These are phyloP conservation scores for Claviceps pazoutovae DNA, from an alignment of 2,329 filamentous ascomycete species.

Conservation along the genomic window DNA sequence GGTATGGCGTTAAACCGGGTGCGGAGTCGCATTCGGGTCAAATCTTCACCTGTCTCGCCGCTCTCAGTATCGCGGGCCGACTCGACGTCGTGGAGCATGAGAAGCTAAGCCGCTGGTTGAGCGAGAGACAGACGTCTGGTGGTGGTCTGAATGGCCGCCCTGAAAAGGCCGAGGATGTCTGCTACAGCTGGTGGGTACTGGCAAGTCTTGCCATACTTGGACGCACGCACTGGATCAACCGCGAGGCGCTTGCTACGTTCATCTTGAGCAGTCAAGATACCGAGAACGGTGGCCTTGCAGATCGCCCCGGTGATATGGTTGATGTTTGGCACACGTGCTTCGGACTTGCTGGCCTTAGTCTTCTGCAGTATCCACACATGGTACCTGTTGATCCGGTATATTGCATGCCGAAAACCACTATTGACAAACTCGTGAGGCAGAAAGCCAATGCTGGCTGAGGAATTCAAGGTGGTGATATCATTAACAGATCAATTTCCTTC, in stretches of 20 bases:
- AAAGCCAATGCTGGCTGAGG: neutral
- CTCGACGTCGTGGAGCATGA: conserved; percentile 74
- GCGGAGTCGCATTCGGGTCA: conserved; percentile 92
- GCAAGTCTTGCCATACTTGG: conserved; percentile 84
- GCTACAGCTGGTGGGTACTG: conserved; percentile 98
- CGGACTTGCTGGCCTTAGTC: conserved; percentile 73
- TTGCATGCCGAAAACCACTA: conserved; percentile 60
- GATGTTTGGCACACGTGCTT: conserved; percentile 96
- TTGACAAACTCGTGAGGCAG: conserved; percentile 39
- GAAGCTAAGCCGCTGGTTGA: conserved; percentile 76
- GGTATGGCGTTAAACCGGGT: conserved; percentile 77
- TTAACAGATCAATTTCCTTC: neutral
- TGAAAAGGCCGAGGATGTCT: conserved; percentile 92
- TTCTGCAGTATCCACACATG: conserved; percentile 64
- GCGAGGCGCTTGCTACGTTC: conserved; percentile 61
- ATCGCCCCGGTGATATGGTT: conserved; percentile 85
- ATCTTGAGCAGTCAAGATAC: conserved; percentile 82
- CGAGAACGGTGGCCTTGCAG: conserved; percentile 72
- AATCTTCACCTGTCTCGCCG: conserved; percentile 86
- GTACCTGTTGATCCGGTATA: conserved; percentile 79
- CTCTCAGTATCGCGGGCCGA: conserved; percentile 68
- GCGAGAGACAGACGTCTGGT: conserved; percentile 75
- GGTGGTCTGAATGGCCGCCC: conserved; percentile 89
- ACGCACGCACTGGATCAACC: conserved; percentile 85
- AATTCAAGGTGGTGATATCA: neutral